Evolutionary conservation across 164 flowering plant genomes (phyloP), one percentile per base, ranked within the genome.

Genomic region (Annona squamosa): DNA sequence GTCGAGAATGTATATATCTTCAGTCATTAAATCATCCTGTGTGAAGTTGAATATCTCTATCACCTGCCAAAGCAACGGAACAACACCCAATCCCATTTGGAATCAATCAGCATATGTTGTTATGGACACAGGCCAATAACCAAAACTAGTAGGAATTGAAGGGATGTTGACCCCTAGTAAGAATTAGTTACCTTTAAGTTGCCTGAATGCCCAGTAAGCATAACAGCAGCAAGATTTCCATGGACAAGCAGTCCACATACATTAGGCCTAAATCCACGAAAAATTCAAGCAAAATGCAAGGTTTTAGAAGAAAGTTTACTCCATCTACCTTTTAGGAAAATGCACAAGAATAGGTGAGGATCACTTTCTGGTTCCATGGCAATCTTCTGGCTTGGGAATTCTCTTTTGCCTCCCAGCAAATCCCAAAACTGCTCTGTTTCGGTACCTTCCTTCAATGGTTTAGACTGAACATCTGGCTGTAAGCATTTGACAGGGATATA

Each of bases 1-100:
- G 83, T 96, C 98, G 74, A 96, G 78, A 80, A 96, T 86, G 77
- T 85, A 93, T 71, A 89, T 83, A 81, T 96, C 99, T 86, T 96
- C 99, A 6, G 99, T 92, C 98, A 93, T 93, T 84, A 96, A 79
- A 86, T 96, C 99, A 74, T 96, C 99, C 79, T 96, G 99, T 71
- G 84, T 72, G 78, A 93, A 96, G 79, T 87, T 96, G 82, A 82
- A 88, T 72, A 96, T 87, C 82, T 93, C 98, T 6, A 81, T 83
- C 73, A 90, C 92, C 99, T 96, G 89, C 78, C 84, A 79, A 5
- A 42, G 41, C 17, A 78, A 26, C 68, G 12, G 13, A 3, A 42
- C 10, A 41, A 37, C 44, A 10, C 10, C 42, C 68, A 65, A 65
- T 10, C 10, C n/a, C 68, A 26, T 5, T 63, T 16, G 65, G 2